A percentile compares a stretch with the other conserved stretches of the same genome.
Conservation (phyloP, 2,329 filamentous ascomycete species). For the Phaeosphaeria sp. region DNA sequence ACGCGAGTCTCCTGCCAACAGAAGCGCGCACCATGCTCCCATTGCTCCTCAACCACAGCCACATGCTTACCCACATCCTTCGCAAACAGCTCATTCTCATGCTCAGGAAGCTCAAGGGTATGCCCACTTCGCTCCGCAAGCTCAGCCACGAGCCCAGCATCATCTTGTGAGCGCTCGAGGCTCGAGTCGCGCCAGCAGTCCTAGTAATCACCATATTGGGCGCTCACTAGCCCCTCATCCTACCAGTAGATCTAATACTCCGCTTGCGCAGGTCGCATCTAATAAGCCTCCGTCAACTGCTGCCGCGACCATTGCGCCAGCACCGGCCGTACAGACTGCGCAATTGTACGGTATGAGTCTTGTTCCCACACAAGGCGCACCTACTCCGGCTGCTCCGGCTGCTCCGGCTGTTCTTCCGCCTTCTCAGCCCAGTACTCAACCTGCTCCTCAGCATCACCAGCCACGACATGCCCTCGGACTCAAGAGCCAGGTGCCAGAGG, state of each 20-base stretch:
- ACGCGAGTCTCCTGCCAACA: conserved; percentile 31
- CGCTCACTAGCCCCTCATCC: conserved; percentile 35
- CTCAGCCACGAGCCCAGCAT: conserved; percentile 23
- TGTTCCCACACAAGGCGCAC: conserved; percentile 19
- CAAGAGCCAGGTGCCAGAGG: conserved; percentile 34
- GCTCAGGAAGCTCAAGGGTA: conserved; percentile 15
- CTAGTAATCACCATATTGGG: conserved; percentile 21
- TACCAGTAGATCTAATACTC: conserved; percentile 38
- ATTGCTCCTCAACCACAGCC: conserved; percentile 27
- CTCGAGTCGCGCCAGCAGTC: conserved; percentile 33
- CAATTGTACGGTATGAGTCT: conserved; percentile 27
- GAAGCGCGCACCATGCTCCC: conserved; percentile 21
- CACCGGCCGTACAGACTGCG: conserved; percentile 21
- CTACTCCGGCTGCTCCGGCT: conserved; percentile 11
- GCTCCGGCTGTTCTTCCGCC: not conserved
- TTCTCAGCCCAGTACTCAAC: conserved; percentile 11
- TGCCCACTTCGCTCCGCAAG: conserved; percentile 19
- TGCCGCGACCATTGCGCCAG: conserved; percentile 14
- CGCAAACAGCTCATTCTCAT: conserved; percentile 11
- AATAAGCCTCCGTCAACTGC: conserved; percentile 20
- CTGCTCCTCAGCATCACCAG: conserved; percentile 13
- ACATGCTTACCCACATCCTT: conserved; percentile 15
- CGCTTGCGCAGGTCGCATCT: conserved; percentile 29
- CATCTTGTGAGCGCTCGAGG: conserved; percentile 25
- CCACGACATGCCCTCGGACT: conserved; percentile 25